Evolutionary conservation across 1,284 basidiomycete genomes (phyloP).

Genomic region (Marasmius oreades): DNA sequence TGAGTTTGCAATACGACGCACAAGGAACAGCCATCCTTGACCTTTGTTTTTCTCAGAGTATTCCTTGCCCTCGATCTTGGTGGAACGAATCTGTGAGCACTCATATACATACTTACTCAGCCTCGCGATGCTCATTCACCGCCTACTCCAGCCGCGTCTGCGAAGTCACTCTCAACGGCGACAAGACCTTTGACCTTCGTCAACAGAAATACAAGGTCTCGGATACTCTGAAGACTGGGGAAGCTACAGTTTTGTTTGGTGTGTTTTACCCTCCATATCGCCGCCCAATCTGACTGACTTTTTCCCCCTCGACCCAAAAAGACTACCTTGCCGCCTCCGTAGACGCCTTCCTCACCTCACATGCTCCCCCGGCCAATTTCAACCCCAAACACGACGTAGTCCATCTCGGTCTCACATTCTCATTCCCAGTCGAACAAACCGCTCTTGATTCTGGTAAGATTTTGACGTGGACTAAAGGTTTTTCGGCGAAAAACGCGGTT

Average conservation of each 20-base stretch:
- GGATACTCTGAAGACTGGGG: constrained; percentile 85
- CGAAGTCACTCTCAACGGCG: constrained; percentile 86
- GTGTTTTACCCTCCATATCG: constrained; percentile 24
- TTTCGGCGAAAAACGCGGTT: constrained; percentile 85
- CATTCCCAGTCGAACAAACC: constrained; percentile 96
- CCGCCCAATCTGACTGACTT: constrained; percentile 1
- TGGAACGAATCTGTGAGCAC: constrained; percentile 86
- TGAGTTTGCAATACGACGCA: constrained; percentile 37
- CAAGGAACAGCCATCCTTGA: not conserved
- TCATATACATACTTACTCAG: constrained; percentile 1
- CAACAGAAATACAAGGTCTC: constrained; percentile 96
- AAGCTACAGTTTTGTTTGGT: constrained; percentile 84
- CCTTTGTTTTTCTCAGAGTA: constrained; percentile 54
- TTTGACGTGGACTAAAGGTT: constrained; percentile 97
- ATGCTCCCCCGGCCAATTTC: constrained; percentile 18
- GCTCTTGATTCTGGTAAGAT: constrained; percentile 88
- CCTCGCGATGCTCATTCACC: constrained; percentile 3
- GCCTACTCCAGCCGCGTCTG: constrained; percentile 76
- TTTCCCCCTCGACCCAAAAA: constrained; percentile 26
- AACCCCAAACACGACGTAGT: constrained; percentile 49
- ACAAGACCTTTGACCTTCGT: constrained; percentile 84
- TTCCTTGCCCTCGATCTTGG: constrained; percentile 94
- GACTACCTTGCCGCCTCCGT: constrained; percentile 97
- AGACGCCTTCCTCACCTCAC: constrained; percentile 81
- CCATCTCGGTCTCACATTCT: constrained; percentile 91